These are phyloP conservation scores for Silene coronaria DNA, from an alignment of 179 eudicot genomes.

Conservation along the genomic window DNA sequence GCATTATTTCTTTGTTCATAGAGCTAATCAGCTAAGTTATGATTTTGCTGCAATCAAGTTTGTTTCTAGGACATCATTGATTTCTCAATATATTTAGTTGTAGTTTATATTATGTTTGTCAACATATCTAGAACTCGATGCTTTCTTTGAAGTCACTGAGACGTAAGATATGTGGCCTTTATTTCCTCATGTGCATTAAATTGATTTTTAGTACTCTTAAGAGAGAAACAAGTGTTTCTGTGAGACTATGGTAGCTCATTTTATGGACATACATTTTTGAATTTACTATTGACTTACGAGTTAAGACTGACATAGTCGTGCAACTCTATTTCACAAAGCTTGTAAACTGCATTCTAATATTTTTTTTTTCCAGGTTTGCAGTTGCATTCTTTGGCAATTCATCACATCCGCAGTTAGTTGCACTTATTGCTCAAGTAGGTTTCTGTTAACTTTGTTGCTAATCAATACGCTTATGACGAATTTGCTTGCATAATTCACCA, in stretches of 20 bases:
- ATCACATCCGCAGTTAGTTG: conserved; percentile 81
- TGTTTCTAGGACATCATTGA: neutral
- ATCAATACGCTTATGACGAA: neutral
- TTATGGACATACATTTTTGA: neutral
- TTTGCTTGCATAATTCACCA: neutral
- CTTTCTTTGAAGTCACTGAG: neutral
- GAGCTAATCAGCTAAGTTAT: conserved; percentile 1
- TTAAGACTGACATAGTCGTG: neutral
- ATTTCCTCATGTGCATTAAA: neutral
- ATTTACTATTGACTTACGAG: neutral
- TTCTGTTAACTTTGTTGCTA: neutral
- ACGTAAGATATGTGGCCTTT: neutral
- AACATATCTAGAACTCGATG: neutral
- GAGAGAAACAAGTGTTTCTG: neutral
- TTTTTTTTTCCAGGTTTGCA: conserved; percentile 54
- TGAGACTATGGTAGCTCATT: neutral
- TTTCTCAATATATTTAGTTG: neutral
- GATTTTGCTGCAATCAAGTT: neutral
- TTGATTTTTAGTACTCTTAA: neutral
- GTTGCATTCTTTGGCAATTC: conserved; percentile 86
- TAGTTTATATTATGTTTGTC: neutral
- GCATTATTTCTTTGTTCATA: conserved; percentile 5
- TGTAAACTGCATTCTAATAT: neutral
- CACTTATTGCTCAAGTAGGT: conserved; percentile 91
- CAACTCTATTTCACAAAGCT: neutral